phyloP scores from a whole-genome alignment of 495 filamentous ascomycete species.

The Trichoderma gamsii region DNA sequence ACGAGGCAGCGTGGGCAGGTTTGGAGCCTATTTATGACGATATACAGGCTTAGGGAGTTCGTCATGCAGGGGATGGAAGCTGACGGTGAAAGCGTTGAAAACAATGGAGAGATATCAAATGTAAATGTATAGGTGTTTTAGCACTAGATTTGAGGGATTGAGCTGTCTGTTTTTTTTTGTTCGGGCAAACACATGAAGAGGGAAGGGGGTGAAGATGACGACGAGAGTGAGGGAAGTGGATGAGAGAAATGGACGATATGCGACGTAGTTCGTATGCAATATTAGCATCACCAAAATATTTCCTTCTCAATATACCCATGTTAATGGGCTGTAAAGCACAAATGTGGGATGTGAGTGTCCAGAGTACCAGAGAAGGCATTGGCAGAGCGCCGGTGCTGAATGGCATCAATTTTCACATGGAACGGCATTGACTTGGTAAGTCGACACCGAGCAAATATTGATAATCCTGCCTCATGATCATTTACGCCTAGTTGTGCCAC shows the following conservation, averaged over 20 bases:
- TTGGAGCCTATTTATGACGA: constrained; percentile 42
- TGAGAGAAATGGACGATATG: background rate
- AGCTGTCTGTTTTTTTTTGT: background rate
- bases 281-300: background rate
- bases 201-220: background rate
- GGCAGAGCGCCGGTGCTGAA: background rate
- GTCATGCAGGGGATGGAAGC: background rate
- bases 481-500: background rate
- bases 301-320: background rate
- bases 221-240: background rate
- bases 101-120: background rate
- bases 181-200: background rate
- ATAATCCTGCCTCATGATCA: background rate
- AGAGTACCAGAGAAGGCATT: background rate
- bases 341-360: too few relatives aligned
- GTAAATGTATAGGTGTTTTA: background rate
- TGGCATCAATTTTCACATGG: background rate
- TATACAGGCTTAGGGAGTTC: background rate
- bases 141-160: background rate
- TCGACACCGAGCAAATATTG: background rate
- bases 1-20: constrained; percentile 37
- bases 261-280: constrained; percentile 6
- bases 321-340: background rate
- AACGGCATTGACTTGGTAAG: background rate
- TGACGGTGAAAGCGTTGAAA: background rate